These are phyloP conservation scores for Entomortierella lignicola DNA, from an alignment of 192 early-diverging fungal genomes.

Conservation along the genomic window DNA sequence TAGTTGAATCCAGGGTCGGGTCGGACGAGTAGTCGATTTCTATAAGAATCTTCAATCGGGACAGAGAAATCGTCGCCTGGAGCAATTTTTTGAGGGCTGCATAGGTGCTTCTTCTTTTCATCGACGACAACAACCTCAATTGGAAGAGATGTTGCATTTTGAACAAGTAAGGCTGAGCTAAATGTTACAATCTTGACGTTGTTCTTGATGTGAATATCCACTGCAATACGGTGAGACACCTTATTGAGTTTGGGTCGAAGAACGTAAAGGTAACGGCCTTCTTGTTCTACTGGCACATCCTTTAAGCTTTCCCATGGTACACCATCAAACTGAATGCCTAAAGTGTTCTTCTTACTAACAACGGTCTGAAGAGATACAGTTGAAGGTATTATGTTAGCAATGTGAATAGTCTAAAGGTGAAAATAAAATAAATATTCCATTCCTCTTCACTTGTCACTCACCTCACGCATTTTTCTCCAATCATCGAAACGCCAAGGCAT, in stretches of 20 bases:
- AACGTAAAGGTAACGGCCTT: constrained; percentile 83
- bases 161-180: constrained; percentile 83
- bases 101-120: constrained; percentile 66
- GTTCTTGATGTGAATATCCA: constrained; percentile 87
- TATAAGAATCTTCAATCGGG: constrained; percentile 88
- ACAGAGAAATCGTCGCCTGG: constrained; percentile 89
- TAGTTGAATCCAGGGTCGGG: constrained; percentile 91
- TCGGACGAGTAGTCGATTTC: constrained; percentile 80
- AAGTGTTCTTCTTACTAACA: constrained; percentile 71
- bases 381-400: not conserved
- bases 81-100: constrained; percentile 61
- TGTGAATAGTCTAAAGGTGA: not conserved
- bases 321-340: constrained; percentile 88
- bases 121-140: constrained; percentile 87
- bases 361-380: constrained; percentile 12
- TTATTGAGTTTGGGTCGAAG: constrained; percentile 84
- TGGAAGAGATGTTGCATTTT: constrained; percentile 82
- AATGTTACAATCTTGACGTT: constrained; percentile 95
- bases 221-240: constrained; percentile 85
- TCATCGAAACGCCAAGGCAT: constrained; percentile 97
- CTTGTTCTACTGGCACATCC: constrained; percentile 88
- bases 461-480: constrained; percentile 93
- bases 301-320: constrained; percentile 93
- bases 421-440: too few relatives aligned
- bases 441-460: constrained; percentile 49